Evolutionary conservation across 805 yeast genomes (phyloP).

Genomic region (Wilhelminamyces savonicus): DNA sequence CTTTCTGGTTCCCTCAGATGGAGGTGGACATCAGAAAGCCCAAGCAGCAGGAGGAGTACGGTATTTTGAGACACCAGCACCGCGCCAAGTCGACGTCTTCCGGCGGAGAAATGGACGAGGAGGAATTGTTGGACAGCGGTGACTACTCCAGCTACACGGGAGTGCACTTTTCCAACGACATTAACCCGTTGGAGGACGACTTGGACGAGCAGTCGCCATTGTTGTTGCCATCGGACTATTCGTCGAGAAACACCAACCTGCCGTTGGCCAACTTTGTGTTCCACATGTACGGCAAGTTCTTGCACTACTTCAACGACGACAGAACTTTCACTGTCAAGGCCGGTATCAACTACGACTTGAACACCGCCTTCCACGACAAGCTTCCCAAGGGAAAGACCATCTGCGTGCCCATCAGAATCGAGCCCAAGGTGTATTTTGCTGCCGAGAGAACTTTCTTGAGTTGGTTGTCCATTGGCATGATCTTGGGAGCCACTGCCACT

Average conservation of each 20-base stretch:
- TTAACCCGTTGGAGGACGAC: slow-evolving; percentile 43
- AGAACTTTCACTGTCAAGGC: slow-evolving; percentile 38
- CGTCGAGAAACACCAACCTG: slow-evolving; percentile 16
- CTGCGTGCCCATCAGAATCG: slow-evolving; percentile 91
- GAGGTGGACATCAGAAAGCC: slow-evolving; percentile 92
- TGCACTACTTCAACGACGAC: slow-evolving; percentile 38
- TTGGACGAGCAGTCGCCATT: slow-evolving; percentile 42
- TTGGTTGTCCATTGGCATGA: slow-evolving; percentile 88
- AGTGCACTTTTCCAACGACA: slow-evolving; percentile 39
- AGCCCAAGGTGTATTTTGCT: slow-evolving; percentile 98
- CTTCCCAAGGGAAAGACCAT: slow-evolving; percentile 89
- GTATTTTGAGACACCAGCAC: slow-evolving; percentile 49
- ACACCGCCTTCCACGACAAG: slow-evolving; percentile 39
- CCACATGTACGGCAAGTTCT: slow-evolving; percentile 28
- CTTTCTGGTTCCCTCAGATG: slow-evolving; percentile 99
- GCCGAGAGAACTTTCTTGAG: slow-evolving; percentile 91
- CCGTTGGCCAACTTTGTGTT: slow-evolving; percentile 29
- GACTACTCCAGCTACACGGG: slow-evolving; percentile 19
- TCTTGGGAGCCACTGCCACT: slow-evolving; percentile 84
- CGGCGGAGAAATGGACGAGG: slow-evolving; percentile 64
- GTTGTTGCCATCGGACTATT: slow-evolving; percentile 32
- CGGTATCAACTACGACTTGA: slow-evolving; percentile 40
- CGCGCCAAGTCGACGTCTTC: slow-evolving; percentile 28
- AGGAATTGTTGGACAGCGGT: slow-evolving; percentile 48
- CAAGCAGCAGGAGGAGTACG: slow-evolving; percentile 49